These are phyloP conservation scores for Chenopodium quinoa DNA, from an alignment of 148 eudicot species.

Conservation along the genomic window DNA sequence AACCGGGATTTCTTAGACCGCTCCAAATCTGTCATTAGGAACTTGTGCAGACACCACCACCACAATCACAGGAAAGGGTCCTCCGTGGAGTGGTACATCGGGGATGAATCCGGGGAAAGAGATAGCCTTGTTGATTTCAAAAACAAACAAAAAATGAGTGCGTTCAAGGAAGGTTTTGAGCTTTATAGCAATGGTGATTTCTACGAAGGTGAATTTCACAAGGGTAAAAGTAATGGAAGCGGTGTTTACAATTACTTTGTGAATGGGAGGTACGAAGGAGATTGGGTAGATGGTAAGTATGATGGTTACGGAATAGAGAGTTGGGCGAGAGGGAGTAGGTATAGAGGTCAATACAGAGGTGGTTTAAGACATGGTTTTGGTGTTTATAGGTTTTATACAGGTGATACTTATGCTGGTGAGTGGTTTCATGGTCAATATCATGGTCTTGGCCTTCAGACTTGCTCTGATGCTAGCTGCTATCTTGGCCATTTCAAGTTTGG, in stretches of 20 bases:
- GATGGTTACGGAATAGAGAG: constrained; percentile 93
- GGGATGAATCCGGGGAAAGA: constrained; percentile 25
- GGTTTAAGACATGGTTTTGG: constrained; percentile 84
- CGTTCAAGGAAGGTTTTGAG: constrained; percentile 60
- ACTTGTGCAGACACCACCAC: constrained; percentile 20
- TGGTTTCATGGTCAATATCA: constrained; percentile 88
- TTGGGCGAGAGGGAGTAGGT: constrained; percentile 83
- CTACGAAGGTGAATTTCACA: constrained; percentile 85
- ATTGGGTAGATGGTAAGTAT: constrained; percentile 86
- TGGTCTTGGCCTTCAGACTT: constrained; percentile 75
- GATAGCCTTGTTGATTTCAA: not conserved
- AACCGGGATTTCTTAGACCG: constrained; percentile 39
- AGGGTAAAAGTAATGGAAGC: constrained; percentile 78
- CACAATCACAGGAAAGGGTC: constrained; percentile 12
- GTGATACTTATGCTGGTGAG: constrained; percentile 73
- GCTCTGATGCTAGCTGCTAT: constrained; percentile 80
- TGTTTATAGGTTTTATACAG: constrained; percentile 72
- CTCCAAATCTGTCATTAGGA: constrained; percentile 19
- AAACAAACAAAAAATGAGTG: no score
- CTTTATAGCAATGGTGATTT: constrained; percentile 76
- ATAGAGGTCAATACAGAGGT: constrained; percentile 69
- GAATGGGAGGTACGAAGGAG: constrained; percentile 89
- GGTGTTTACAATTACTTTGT: constrained; percentile 74
- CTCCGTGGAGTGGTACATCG: constrained; percentile 79
- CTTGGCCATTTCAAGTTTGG: constrained; percentile 78